Evolutionary conservation across 176 grass and related monocot genomes (phyloP).

Genomic region (Tillandsia leiboldiana): DNA sequence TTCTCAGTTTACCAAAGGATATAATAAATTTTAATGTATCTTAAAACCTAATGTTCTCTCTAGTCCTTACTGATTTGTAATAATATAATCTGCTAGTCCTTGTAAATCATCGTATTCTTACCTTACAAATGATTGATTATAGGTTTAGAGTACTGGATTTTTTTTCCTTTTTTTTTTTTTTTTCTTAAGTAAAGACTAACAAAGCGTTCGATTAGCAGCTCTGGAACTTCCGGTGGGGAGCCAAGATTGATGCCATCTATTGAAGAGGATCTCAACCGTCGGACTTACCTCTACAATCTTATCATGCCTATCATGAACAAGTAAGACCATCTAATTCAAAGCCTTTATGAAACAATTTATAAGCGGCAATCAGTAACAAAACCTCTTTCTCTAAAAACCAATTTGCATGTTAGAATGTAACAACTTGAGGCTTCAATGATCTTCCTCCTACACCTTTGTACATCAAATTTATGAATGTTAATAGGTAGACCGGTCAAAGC

Average conservation of each 20-base stretch:
- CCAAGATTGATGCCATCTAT: constrained; percentile 82
- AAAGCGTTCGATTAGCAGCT: constrained; percentile 26
- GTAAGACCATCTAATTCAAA: constrained; percentile 28
- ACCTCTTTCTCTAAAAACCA: not conserved
- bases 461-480: not conserved
- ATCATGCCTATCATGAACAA: constrained; percentile 78
- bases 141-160: not conserved
- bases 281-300: constrained; percentile 65
- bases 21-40: not conserved
- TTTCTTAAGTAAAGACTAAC: not conserved
- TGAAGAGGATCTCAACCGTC: constrained; percentile 60
- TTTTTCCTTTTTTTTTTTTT: not conserved
- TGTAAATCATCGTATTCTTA: not conserved
- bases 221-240: constrained; percentile 58
- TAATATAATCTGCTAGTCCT: not conserved
- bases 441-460: not conserved
- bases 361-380: not conserved
- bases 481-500: not conserved
- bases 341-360: not conserved
- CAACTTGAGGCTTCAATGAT: not conserved
- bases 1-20: not conserved
- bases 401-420: not conserved
- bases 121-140: not conserved
- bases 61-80: not conserved
- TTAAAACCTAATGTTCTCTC: not conserved